These are phyloP conservation scores for Senna siamea DNA, from an alignment of 306 rosid species.

Conservation along the genomic window DNA sequence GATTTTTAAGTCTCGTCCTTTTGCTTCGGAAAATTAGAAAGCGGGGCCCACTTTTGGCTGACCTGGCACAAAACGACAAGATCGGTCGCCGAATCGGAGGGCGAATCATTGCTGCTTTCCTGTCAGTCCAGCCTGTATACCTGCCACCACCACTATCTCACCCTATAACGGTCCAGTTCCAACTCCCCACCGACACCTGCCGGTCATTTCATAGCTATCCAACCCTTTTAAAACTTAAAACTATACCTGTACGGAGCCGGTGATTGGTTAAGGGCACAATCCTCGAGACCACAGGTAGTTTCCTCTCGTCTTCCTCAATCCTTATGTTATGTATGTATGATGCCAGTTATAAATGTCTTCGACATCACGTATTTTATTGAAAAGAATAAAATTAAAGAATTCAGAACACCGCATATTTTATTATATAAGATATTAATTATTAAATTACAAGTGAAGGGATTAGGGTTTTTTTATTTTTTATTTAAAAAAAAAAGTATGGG, in stretches of 20 bases:
- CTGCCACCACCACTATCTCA: constrained; percentile 70
- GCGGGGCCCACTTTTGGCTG: constrained; percentile 48
- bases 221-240: constrained; percentile 1
- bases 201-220: constrained; percentile 31
- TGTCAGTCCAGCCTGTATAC: constrained; percentile 91
- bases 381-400: neutral
- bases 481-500: constrained; percentile 24
- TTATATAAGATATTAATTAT: neutral
- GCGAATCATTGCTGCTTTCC: constrained; percentile 74
- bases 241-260: constrained; percentile 58
- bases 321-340: neutral
- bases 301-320: constrained; percentile 46
- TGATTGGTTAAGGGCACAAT: neutral
- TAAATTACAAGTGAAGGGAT: constrained; percentile 23
- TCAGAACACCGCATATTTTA: neutral
- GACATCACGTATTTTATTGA: neutral
- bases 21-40: constrained; percentile 2
- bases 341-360: neutral
- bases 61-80: constrained; percentile 75
- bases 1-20: constrained; percentile 52
- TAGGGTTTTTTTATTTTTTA: constrained; percentile 14
- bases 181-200: constrained; percentile 47
- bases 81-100: constrained; percentile 78
- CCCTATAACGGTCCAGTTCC: constrained; percentile 60
- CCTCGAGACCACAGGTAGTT: constrained; percentile 28